A percentile compares a stretch with the other conserved stretches of the same genome.
Conservation (phyloP, 2,329 filamentous ascomycete genomes). For the Xylariaceae sp. region DNA sequence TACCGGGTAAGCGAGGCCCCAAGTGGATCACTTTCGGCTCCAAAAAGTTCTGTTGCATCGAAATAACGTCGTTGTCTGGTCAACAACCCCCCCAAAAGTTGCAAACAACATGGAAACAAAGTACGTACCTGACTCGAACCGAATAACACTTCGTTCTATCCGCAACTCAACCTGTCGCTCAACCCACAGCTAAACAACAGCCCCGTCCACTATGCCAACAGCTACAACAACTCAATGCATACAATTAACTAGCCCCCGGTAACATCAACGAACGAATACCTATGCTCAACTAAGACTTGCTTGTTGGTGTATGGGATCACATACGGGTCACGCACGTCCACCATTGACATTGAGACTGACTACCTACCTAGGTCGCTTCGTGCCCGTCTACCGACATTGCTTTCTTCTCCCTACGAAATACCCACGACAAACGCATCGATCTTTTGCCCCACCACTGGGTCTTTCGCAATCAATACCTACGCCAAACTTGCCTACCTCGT, state of each 20-base stretch:
- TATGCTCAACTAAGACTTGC: neutral
- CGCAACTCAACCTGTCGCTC: too few relatives aligned
- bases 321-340: neutral
- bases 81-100: neutral
- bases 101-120: too few relatives aligned
- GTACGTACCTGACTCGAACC: too few relatives aligned
- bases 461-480: constrained; percentile 4
- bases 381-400: constrained; percentile 2
- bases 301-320: constrained; percentile 6
- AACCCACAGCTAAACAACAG: neutral
- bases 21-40: neutral
- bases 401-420: constrained; percentile 3
- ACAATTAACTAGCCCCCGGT: neutral
- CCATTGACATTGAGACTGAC: constrained; percentile 2
- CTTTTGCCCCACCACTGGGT: neutral
- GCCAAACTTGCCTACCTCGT: constrained; percentile 6
- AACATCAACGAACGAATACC: neutral
- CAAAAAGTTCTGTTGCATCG: neutral
- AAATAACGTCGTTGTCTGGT: neutral
- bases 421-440: too few relatives aligned
- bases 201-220: neutral
- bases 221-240: neutral
- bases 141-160: too few relatives aligned
- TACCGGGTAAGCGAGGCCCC: neutral
- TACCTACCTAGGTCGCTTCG: too few relatives aligned